Base-by-base conservation (phyloP, 495 filamentous ascomycete genomes). In the Penicillium mononematosum region DNA sequence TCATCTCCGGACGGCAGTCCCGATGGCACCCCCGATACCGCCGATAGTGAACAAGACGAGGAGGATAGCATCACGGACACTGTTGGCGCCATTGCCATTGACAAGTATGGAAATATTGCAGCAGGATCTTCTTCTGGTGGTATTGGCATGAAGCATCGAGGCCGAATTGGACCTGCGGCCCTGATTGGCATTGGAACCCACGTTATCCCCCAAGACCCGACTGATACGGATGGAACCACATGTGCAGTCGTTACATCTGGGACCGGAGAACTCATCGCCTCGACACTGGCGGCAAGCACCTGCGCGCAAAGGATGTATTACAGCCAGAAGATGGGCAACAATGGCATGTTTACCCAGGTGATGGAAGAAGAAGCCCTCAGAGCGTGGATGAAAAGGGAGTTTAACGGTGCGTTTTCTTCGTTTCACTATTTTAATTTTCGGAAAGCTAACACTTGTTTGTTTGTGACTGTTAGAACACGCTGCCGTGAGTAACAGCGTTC, bases 51-150 rank as follows among this genome's bases (percentile, higher is more conserved):
- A 24, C 12, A 51, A 38, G 19, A 36, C 2, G 45, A 49, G 2
- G 55, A 55, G 20, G 85, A 88, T 62, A 47, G 60, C 16, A 86
- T 98, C 55, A 95, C 87, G 4, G 94, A 98, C 73, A 98, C 94
- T 3, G 90, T 98, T 36, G 94, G 94, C 9, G 95, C 91, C 19
- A 94, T 98, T 61, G 95, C 92, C 42, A 83, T 98, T 56, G 94
- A 98, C 63, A 75, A 76, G 22, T 83, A 78, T 39, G 94, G 94
- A 19, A 87, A 88, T 46, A 96, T 98, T 66, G 95, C 94, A 5
- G 94, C 93, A 9, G 94, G 89, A n/a, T 96, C 95, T 3, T 98
- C 94, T 7, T 98, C 94, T 45, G 94, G 94, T n/a, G 94, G 94
- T 7, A 98, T 98, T 60, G 95, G 95, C 16, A 96, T 98, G 92